phyloP scores from a whole-genome alignment of 768 basidiomycete genomes.

The Mycena pura region DNA sequence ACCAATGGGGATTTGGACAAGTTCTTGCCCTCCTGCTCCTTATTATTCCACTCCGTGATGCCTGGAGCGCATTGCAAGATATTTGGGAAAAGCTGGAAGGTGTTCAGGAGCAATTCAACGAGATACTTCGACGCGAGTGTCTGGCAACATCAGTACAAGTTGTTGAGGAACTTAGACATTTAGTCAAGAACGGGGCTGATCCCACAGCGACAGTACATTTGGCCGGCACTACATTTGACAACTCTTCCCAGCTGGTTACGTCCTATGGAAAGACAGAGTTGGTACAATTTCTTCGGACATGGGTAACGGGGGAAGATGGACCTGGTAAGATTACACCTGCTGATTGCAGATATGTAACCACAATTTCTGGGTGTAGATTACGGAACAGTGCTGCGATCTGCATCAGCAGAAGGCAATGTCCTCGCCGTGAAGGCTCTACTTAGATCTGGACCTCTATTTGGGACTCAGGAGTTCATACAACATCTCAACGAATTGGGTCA shows the following conservation, averaged over 20 bases:
- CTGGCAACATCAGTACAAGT: no score
- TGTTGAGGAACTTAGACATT: background rate
- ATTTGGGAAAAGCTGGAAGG: background rate
- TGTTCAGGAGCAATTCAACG: background rate
- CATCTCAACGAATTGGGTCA: background rate
- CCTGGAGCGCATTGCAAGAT: background rate
- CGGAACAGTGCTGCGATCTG: no score
- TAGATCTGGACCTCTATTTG: no score
- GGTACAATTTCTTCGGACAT: background rate
- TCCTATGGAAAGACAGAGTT: constrained; percentile 3
- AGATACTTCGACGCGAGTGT: background rate
- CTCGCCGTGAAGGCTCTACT: no score
- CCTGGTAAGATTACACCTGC: no score
- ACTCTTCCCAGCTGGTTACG: background rate
- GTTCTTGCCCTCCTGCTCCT: background rate
- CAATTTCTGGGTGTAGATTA: no score
- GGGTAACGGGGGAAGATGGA: no score
- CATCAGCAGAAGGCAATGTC: no score
- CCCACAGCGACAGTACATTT: background rate
- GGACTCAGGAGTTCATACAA: no score
- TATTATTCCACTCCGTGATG: background rate
- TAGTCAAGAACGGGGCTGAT: background rate
- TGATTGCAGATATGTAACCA: no score
- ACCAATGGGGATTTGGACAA: background rate
- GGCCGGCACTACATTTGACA: background rate